phyloP scores from a whole-genome alignment of 176 grass and related monocot genomes.

The Poa annua region DNA sequence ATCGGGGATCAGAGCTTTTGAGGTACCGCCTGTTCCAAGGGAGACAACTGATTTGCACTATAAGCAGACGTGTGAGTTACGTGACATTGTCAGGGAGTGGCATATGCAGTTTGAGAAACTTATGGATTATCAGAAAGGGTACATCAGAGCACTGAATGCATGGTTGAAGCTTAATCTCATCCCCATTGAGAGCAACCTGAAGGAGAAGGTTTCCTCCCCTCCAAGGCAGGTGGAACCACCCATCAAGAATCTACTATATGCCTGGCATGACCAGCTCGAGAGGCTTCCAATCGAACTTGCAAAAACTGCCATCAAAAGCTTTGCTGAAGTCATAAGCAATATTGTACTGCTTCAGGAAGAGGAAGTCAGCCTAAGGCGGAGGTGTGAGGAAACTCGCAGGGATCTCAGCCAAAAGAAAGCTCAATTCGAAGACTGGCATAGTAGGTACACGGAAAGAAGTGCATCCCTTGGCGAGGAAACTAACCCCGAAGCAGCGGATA shows the following conservation, averaged over 20 bases:
- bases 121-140: conserved; percentile 76
- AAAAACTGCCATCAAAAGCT: conserved; percentile 69
- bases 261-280: conserved; percentile 80
- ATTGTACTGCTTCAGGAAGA: conserved; percentile 72
- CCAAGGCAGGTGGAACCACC: conserved; percentile 60
- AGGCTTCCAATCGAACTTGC: conserved; percentile 83
- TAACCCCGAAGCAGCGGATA: conserved; percentile 47
- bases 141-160: conserved; percentile 74
- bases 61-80: conserved; percentile 62
- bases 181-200: conserved; percentile 88
- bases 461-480: conserved; percentile 54
- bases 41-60: conserved; percentile 71
- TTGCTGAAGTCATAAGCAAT: conserved; percentile 66
- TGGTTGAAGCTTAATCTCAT: conserved; percentile 90
- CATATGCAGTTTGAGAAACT: conserved; percentile 78
- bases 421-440: conserved; percentile 73
- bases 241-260: conserved; percentile 73
- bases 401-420: conserved; percentile 58
- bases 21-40: conserved; percentile 56
- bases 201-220: conserved; percentile 86
- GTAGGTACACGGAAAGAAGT: conserved; percentile 62
- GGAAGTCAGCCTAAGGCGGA: conserved; percentile 64
- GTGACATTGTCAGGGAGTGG: conserved; percentile 64
- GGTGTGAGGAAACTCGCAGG: conserved; percentile 60
- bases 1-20: conserved; percentile 48